These are phyloP conservation scores for Mucor piriformis DNA, from an alignment of 371 early-diverging fungal species.

Conservation along the genomic window DNA sequence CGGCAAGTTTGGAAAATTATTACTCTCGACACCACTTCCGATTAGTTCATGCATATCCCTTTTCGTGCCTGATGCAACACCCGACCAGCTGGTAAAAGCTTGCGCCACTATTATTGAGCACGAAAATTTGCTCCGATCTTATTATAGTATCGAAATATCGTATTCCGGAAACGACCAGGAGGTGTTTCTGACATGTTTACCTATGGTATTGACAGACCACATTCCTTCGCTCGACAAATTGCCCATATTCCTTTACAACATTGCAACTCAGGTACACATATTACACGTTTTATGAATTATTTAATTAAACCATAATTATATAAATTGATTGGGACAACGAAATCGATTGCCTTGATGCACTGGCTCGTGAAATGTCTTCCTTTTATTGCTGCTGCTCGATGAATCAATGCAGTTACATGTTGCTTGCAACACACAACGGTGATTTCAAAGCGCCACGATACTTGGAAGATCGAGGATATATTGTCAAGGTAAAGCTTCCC, in stretches of 20 bases:
- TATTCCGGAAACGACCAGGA: neutral
- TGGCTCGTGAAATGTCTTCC: conserved; percentile 64
- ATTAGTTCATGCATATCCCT: conserved; percentile 34
- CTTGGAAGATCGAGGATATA: neutral
- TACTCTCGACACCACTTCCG: conserved; percentile 58
- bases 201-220: conserved; percentile 71
- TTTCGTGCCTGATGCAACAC: neutral
- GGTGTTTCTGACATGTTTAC: conserved; percentile 40
- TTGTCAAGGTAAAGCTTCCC: conserved; percentile 4
- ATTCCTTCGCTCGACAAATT: conserved; percentile 70
- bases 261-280: conserved; percentile 62
- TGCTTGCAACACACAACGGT: neutral
- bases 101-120: neutral
- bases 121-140: neutral
- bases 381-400: conserved; percentile 57
- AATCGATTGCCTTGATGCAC: conserved; percentile 66
- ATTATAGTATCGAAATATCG: neutral
- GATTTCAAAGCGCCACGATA: neutral
- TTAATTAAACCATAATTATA: neutral
- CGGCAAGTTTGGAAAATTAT: conserved; percentile 75
- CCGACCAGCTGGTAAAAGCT: neutral
- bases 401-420: neutral
- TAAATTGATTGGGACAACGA: conserved; percentile 79
- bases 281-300: neutral
- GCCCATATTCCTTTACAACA: conserved; percentile 72